Evolutionary conservation across 2,329 filamentous ascomycete species (phyloP).

Genomic region (Ilyonectria destructans): DNA sequence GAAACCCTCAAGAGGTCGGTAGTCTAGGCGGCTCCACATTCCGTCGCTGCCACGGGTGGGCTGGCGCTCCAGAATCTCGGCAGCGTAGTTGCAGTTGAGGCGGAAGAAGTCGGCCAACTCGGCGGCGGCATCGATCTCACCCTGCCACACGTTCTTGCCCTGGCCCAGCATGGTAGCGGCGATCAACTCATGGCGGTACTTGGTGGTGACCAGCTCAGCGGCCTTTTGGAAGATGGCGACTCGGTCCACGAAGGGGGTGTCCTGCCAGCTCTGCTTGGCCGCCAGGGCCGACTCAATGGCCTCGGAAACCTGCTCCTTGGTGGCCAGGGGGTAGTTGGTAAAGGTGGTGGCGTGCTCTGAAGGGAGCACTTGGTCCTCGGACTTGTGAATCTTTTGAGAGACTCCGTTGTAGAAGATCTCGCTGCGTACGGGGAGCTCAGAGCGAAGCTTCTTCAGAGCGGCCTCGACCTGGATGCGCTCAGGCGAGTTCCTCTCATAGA

Average conservation of each 20-base stretch:
- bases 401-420: constrained; percentile 53
- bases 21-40: constrained; percentile 79
- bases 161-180: constrained; percentile 96
- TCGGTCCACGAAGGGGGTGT: constrained; percentile 89
- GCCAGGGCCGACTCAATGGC: constrained; percentile 89
- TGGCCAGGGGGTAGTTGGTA: constrained; percentile 55
- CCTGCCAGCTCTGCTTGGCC: constrained; percentile 88
- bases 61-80: constrained; percentile 57
- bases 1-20: constrained; percentile 94
- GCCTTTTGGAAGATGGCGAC: constrained; percentile 96
- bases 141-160: constrained; percentile 98
- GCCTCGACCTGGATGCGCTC: constrained; percentile 51
- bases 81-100: constrained; percentile 94
- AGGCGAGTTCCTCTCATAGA: constrained; percentile 50
- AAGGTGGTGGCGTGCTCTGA: constrained; percentile 54
- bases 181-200: constrained; percentile 97
- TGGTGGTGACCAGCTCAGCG: constrained; percentile 88
- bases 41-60: constrained; percentile 52
- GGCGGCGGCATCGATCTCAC: constrained; percentile 95
- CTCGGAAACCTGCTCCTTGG: constrained; percentile 51
- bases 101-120: constrained; percentile 94
- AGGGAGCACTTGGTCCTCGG: constrained; percentile 53
- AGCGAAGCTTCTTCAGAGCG: constrained; percentile 50
- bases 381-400: constrained; percentile 46
- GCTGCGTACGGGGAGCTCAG: constrained; percentile 52